Conservation (phyloP, 2,329 filamentous ascomycete genomes). For the Ceratocystis colombiana region DNA sequence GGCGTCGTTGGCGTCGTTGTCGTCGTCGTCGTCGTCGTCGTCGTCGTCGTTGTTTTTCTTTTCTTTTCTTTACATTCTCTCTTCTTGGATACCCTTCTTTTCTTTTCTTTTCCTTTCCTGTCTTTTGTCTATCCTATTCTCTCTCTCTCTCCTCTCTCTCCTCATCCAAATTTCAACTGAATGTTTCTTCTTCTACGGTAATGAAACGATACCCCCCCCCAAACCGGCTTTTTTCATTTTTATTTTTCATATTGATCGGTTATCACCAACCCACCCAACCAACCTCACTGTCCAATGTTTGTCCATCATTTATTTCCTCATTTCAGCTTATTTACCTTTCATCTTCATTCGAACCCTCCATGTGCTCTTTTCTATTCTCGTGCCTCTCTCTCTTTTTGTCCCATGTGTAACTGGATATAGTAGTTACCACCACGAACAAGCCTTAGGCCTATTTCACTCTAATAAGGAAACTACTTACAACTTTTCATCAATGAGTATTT, state of each 20-base stretch:
- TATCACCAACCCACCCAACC: not conserved
- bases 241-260: not conserved
- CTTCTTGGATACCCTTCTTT: slow-evolving; percentile 18
- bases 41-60: not conserved
- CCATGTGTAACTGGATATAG: too few relatives aligned
- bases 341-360: not conserved
- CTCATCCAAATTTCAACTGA: not conserved
- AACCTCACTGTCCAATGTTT: not conserved
- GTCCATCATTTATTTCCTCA: not conserved
- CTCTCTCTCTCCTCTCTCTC: not conserved
- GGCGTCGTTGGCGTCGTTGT: not conserved
- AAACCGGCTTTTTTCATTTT: not conserved
- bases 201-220: slow-evolving; percentile 17
- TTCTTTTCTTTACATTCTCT: slow-evolving; percentile 7
- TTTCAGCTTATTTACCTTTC: slow-evolving; percentile 8
- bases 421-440: too few relatives aligned
- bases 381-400: not conserved
- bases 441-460: not conserved
- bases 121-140: not conserved
- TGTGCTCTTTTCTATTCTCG: not conserved
- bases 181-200: slow-evolving; percentile 13
- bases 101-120: not conserved
- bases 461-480: slow-evolving; percentile 4
- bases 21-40: not conserved
- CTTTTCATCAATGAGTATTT: not conserved